Base-by-base conservation (phyloP, 805 yeast species). In the Vanderwaltozyma yarrowii region DNA sequence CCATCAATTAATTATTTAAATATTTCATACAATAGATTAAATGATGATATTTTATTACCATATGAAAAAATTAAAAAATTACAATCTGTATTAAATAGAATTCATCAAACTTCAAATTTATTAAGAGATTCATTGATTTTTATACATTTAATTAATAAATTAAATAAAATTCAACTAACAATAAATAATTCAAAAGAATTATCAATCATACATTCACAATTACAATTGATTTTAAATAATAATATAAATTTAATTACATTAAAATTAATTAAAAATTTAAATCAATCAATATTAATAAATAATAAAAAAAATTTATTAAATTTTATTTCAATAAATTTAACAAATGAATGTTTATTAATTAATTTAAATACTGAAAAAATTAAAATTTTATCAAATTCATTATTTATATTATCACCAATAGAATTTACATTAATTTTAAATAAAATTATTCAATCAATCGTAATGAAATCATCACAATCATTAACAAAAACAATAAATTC, bases 81-180 rank as follows among this genome's bases (percentile, higher is more conserved):
- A 19, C 62, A 57, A 38, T 37, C 41, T n/a, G 58, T 52, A 5
- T 43, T 57, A 21, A 49, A 52, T 41, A 58, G 57, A 36, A 47
- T 58, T 18, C 61, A 58, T 38, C 62, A 58, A 39, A 56, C 62
- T 6, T 51, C 60, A 4, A 53, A 45, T 26, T 35, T 57, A 9
- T 38, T 58, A 33, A 49, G 62, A 36, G 60, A 56, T 32, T 47
- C 56, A 5, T 41, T 56, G 20, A 41, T 55, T 15, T 54, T 49
- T 30, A 30, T 55, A 12, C 60, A 57, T 38, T 39, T 57, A 35
- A 41, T 50, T 1, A 44, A 49, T 16, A 51, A 49, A 38, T 42
- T 58, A 13, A 41, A 46, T 30, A n/a, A 36, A 14, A 18, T 50
- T 17, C 31, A 35, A 7, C 14, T 37, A n/a, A 25, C 15, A 23